Base-by-base conservation (phyloP, 306 rosid species). In the Prunus mira region DNA sequence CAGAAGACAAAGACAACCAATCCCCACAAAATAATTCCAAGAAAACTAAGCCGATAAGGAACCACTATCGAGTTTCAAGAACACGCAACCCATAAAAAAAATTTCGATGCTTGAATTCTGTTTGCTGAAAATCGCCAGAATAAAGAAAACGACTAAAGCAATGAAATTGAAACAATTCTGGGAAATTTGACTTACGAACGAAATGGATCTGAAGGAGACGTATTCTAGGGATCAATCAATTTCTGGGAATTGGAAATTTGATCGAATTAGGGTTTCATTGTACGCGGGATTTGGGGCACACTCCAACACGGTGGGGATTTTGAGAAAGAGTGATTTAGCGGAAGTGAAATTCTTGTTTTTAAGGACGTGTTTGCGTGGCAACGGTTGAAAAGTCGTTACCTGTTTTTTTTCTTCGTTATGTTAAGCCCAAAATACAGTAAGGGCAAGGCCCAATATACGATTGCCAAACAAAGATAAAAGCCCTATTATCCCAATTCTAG, bases 151-250 rank as follows among this genome's bases (percentile, higher is more conserved):
- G 34, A 14, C 9, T 61, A 32, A 62, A 41, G 67, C 32, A 57
- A 65, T n/a, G 30, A 77, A 41, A 5, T 20, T 76, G 50, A 7
- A 19, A 14, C 17, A 17, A 57, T 9, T 45, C 3, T 12, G 27
- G 34, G 30, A 41, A 82, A 73, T 70, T 82, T 83, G 79, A 82
- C 88, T 87, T 84, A 87, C 88, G 25, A 83, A 74, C 80, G 82
- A 76, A 73, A 62, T 64, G 46, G 63, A 76, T 81, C 63, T 14
- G 70, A 52, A 25, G 13, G 67, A 54, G 78, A 27, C 5, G 15
- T 5, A 18, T 9, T 49, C 65, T 58, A 19, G 43, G 79, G 27
- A 18, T 17, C 7, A 41, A 61, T 32, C 6, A 18, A 47, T 7
- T 55, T 27, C 17, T 14, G 75, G 34, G 32, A 2, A n/a, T 3